These are phyloP conservation scores for Picea glauca DNA, from an alignment of 75 land plant species.

Conservation along the genomic window DNA sequence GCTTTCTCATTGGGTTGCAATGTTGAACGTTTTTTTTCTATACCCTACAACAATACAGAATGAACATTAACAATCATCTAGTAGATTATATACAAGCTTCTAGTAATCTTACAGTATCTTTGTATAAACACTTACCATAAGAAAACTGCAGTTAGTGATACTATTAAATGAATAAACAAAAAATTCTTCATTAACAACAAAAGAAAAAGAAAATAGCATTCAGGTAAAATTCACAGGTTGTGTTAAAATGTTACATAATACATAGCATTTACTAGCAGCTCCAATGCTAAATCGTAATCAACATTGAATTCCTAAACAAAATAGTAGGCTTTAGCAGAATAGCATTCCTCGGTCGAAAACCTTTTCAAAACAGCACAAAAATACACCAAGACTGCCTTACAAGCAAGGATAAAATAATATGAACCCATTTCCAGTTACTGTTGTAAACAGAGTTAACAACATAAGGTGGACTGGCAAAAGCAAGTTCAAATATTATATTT, in stretches of 20 bases:
- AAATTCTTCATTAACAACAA: too few species aligned
- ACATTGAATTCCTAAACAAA: not conserved
- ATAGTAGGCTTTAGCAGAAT: not conserved
- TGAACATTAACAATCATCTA: not conserved
- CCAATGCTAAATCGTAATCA: not conserved
- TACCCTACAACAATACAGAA: constrained; percentile 54
- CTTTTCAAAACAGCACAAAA: not conserved
- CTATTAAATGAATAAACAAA: too few species aligned
- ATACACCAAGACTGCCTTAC: not conserved
- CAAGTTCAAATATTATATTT: not conserved
- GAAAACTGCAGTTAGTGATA: not conserved
- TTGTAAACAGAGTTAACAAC: not conserved
- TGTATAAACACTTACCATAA: not conserved
- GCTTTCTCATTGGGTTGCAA: constrained; percentile 87
- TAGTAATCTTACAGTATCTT: not conserved
- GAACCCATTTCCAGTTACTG: not conserved
- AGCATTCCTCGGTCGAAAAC: not conserved
- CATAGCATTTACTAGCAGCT: not conserved
- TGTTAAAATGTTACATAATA: not conserved
- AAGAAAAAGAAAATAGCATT: not conserved
- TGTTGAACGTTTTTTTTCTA: constrained; percentile 94
- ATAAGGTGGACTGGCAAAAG: not conserved
- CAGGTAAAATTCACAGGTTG: not conserved
- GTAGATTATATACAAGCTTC: not conserved
- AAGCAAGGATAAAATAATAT: not conserved